Conservation (phyloP, 495 filamentous ascomycete genomes). For the Podospora comata region DNA sequence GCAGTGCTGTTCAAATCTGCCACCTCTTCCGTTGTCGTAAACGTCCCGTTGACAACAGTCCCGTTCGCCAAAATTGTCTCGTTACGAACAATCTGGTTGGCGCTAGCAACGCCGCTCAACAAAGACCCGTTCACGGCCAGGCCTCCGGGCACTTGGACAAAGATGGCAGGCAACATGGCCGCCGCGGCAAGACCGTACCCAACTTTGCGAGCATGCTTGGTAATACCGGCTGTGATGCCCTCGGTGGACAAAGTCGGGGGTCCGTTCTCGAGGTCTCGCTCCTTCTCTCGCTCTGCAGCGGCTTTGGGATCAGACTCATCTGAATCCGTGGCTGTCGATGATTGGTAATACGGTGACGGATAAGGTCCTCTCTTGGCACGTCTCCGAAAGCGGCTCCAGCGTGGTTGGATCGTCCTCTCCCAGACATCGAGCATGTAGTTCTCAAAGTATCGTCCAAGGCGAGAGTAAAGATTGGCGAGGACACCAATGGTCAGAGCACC, state of each 20-base stretch:
- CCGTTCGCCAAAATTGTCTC: conserved; percentile 35
- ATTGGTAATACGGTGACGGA: conserved; percentile 20
- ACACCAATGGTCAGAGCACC: conserved; percentile 85
- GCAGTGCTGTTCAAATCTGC: conserved; percentile 59
- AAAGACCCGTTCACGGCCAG: conserved; percentile 80
- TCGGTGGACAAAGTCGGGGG: neutral
- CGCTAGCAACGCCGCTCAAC: conserved; percentile 78
- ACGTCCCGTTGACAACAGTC: conserved; percentile 30
- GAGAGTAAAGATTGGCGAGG: conserved; percentile 81
- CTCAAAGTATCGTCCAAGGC: conserved; percentile 53
- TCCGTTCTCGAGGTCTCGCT: conserved; percentile 25
- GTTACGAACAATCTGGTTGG: conserved; percentile 67
- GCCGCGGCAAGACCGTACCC: conserved; percentile 80
- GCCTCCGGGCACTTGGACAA: conserved; percentile 89
- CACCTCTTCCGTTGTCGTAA: conserved; percentile 15
- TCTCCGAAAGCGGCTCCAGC: conserved; percentile 19
- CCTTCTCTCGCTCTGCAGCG: neutral
- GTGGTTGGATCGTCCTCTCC: conserved; percentile 28
- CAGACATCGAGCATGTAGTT: conserved; percentile 34
- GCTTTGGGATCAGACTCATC: conserved; percentile 15
- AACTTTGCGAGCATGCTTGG: conserved; percentile 29
- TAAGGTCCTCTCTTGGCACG: neutral
- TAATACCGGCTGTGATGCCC: conserved; percentile 7
- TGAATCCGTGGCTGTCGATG: conserved; percentile 10
- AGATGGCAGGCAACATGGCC: conserved; percentile 87